These are phyloP conservation scores for Paraconiothyrium sp. DNA, from an alignment of 2,329 filamentous ascomycete species.

Conservation along the genomic window DNA sequence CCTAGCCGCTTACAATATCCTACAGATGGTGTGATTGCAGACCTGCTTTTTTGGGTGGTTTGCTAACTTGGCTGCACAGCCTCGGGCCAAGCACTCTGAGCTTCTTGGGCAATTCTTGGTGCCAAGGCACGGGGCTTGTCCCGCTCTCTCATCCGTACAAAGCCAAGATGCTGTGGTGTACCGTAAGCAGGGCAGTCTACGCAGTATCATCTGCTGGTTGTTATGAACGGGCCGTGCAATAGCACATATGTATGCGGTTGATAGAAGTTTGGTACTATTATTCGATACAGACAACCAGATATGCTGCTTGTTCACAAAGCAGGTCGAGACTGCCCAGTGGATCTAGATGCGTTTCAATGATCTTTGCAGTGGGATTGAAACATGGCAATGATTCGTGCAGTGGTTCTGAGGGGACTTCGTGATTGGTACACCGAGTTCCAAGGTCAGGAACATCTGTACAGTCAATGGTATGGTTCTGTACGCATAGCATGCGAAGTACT, in stretches of 20 bases:
- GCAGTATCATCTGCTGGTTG: neutral
- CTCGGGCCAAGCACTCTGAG: conserved; percentile 13
- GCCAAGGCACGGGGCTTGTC: conserved; percentile 13
- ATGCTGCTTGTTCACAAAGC: no score
- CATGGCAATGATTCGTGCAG: conserved; percentile 11
- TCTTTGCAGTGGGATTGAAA: conserved; percentile 11
- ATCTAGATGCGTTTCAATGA: neutral
- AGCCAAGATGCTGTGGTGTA: neutral
- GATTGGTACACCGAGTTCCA: neutral
- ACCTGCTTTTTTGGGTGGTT: neutral
- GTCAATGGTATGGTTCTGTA: neutral
- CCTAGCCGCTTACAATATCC: neutral
- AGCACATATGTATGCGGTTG: neutral
- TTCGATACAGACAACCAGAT: neutral
- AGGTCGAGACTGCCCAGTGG: neutral
- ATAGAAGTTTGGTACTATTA: neutral
- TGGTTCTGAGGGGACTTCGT: neutral
- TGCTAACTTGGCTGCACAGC: conserved; percentile 8
- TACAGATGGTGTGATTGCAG: conserved; percentile 8
- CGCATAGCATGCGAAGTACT: neutral
- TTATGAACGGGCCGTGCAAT: neutral
- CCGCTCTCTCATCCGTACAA: conserved; percentile 3
- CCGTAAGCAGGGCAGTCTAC: neutral
- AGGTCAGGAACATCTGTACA: neutral
- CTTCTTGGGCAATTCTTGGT: conserved; percentile 12